phyloP scores from a whole-genome alignment of 306 rosid genomes.

The Lotus japonicus region DNA sequence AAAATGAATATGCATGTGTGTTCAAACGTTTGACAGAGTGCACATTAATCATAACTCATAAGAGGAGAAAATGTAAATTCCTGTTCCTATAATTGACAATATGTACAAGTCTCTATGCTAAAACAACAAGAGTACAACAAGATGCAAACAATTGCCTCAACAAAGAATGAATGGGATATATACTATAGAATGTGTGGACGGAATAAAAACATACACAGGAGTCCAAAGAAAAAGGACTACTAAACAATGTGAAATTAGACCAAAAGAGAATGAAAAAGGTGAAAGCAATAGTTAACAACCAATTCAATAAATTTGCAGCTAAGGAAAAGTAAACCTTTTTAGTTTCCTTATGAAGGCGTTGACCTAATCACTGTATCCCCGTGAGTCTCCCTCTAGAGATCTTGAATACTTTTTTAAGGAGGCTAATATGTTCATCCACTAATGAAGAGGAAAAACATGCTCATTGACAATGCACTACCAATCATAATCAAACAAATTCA shows the following conservation, averaged over 20 bases:
- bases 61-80: background rate
- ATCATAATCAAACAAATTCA: conserved; percentile 21
- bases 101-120: background rate
- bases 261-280: background rate
- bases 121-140: conserved; percentile 1
- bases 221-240: background rate
- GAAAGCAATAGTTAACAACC: background rate
- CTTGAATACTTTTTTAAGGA: background rate
- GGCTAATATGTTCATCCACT: background rate
- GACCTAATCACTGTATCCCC: conserved; percentile 18
- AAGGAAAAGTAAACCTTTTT: background rate
- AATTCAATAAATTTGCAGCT: background rate
- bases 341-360: background rate
- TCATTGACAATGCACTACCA: conserved; percentile 8
- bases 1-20: background rate
- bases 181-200: background rate
- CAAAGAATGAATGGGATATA: background rate
- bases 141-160: conserved; percentile 1
- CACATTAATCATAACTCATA: background rate
- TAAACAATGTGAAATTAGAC: background rate
- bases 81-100: background rate
- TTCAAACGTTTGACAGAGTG: conserved; percentile 13
- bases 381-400: background rate
- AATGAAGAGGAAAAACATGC: background rate
- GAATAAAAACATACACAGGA: background rate